phyloP scores from a whole-genome alignment of 108 stramenopile species.

The Epipyxis sp. region DNA sequence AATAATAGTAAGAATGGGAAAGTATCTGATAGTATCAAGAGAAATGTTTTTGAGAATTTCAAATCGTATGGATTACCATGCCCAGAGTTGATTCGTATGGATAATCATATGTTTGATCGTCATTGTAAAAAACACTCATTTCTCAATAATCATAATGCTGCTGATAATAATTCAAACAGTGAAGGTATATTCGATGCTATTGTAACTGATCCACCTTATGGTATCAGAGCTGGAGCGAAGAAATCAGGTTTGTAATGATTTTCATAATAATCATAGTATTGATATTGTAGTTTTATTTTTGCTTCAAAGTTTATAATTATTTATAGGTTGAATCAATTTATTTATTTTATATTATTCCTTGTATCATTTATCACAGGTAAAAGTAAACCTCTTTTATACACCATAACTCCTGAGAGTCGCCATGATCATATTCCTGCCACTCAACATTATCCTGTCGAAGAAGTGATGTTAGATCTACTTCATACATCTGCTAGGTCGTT shows the following conservation, averaged over 20 bases:
- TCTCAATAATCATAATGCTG: too few species aligned
- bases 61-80: slow-evolving; percentile 72
- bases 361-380: too few species aligned
- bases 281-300: too few species aligned
- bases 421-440: slow-evolving; percentile 89
- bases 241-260: slow-evolving; percentile 42
- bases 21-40: too few species aligned
- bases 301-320: too few species aligned
- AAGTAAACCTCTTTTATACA: too few species aligned
- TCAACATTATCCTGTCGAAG: slow-evolving; percentile 71
- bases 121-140: slow-evolving; percentile 62
- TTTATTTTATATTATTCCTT: too few species aligned
- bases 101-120: slow-evolving; percentile 77
- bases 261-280: neutral
- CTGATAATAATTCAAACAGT: neutral
- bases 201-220: slow-evolving; percentile 65
- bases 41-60: slow-evolving; percentile 71
- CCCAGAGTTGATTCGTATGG: slow-evolving; percentile 84
- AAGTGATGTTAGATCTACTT: slow-evolving; percentile 84
- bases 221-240: slow-evolving; percentile 83
- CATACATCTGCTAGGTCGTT: slow-evolving; percentile 75
- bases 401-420: slow-evolving; percentile 71
- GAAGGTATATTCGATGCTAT: slow-evolving; percentile 65
- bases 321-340: too few species aligned
- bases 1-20: too few species aligned